Base-by-base conservation (phyloP, 768 basidiomycete species). In the Trametes coccinea region DNA sequence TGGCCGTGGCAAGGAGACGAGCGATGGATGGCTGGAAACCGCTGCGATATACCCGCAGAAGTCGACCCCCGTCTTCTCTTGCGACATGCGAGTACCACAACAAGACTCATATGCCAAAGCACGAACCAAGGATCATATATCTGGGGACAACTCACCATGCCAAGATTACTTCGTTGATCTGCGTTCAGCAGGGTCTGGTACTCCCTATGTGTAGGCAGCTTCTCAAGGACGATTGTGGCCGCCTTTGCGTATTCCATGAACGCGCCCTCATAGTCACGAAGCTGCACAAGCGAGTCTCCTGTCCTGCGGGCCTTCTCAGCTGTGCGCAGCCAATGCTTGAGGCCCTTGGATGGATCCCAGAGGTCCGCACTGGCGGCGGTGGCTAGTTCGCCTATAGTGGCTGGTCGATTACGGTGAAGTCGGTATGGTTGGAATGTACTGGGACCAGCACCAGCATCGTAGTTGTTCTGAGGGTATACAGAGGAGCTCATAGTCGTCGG, bases 181-280 rank as follows among this genome's bases (percentile, higher is more conserved):
- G 75, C 56, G 47, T 71, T 86, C 66, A 93, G 72, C 47, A 84
- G 72, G 0, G 75, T 76, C 37, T 79, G 67, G 70, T 88, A 93
- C 46, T 90, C 86, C 55, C 79, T 76, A 74, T 93, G 92, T 1
- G 77, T 75, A 0, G 91, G 91, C n/a, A 93, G 76, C 65, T 83
- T 87, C 76, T 93, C 90, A 10, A 91, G 81, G 22, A 92, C 88
- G 59, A 93, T 76, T 1, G 88, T 90, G 0, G 90, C 90, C 8
- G 90, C 88, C 61, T 79, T 84, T 2, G 90, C 90, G 52, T 82
- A 84, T 62, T 84, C 79, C 16, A 92, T 78, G 71, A 92, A 93
- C 1, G 87, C 88, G n/a, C 73, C 76, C 70, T 92, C 88, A 50
- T 86, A 75, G 70, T 93, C 85, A 1, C 81, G 80, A 17, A 76